phyloP scores from a whole-genome alignment of 306 rosid species.

The Mimosa pudica region DNA sequence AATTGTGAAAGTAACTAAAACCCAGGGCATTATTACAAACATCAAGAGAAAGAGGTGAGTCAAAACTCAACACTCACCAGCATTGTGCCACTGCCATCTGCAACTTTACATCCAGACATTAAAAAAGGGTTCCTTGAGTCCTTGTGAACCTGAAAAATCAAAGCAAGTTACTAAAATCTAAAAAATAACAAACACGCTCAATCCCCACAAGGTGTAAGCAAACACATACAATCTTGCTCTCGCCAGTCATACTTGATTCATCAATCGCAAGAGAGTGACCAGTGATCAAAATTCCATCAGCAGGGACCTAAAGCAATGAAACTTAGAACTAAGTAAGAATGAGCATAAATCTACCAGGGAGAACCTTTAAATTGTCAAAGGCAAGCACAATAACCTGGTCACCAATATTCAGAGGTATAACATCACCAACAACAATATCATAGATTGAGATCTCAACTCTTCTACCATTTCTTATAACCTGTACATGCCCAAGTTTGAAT shows the following conservation, averaged over 20 bases:
- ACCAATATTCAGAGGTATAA: conserved; percentile 78
- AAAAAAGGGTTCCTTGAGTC: conserved; percentile 70
- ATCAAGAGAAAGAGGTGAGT: background rate
- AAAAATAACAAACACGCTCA: background rate
- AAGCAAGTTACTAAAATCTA: conserved; percentile 19
- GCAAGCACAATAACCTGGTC: conserved; percentile 56
- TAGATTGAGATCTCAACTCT: conserved; percentile 76
- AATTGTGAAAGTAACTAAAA: conserved; percentile 20
- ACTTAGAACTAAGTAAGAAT: conserved; percentile 29
- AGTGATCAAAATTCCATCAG: conserved; percentile 75
- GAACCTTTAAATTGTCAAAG: conserved; percentile 28
- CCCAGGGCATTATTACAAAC: background rate
- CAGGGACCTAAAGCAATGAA: conserved; percentile 62
- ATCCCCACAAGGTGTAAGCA: conserved; percentile 19
- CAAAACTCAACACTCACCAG: conserved; percentile 51
- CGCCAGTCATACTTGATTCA: conserved; percentile 93
- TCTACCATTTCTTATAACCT: conserved; percentile 84
- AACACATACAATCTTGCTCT: conserved; percentile 80
- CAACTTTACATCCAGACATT: conserved; percentile 93
- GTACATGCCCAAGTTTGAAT: conserved; percentile 21
- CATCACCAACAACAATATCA: conserved; percentile 87
- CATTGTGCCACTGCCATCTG: conserved; percentile 90
- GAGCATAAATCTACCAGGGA: conserved; percentile 6
- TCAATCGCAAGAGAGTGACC: conserved; percentile 87
- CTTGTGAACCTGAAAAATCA: conserved; percentile 60